A percentile compares a stretch with the other conserved stretches of the same genome.
Conservation (phyloP, 768 basidiomycete species). For the Lentinus tigrinus region DNA sequence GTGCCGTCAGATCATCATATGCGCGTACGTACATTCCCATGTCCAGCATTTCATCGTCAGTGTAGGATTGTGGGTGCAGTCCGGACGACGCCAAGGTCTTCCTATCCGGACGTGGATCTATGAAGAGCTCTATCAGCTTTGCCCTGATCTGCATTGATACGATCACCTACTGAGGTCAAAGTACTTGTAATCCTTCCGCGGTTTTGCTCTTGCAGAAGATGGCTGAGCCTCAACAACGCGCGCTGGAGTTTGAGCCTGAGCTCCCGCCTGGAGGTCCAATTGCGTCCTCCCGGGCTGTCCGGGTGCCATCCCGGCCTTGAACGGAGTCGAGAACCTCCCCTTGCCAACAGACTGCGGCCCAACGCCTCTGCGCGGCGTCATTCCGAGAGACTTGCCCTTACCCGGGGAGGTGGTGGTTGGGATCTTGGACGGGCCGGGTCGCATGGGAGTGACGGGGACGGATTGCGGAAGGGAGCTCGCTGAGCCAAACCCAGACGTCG, state of each 20-base stretch:
- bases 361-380: slow-evolving; percentile 24
- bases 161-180: slow-evolving; percentile 22
- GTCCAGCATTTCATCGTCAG: slow-evolving; percentile 17
- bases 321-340: slow-evolving; percentile 29
- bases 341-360: slow-evolving; percentile 9
- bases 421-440: not conserved
- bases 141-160: not conserved
- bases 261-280: slow-evolving; percentile 13
- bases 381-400: slow-evolving; percentile 23
- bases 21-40: slow-evolving; percentile 25
- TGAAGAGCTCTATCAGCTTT: not conserved
- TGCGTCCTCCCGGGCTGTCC: slow-evolving; percentile 26
- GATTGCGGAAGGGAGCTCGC: not conserved
- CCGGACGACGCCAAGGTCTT: slow-evolving; percentile 20
- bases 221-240: not conserved
- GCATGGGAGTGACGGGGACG: not conserved
- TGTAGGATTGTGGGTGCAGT: slow-evolving; percentile 21
- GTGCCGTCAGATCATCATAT: not conserved
- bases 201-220: slow-evolving; percentile 16
- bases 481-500: slow-evolving; percentile 3
- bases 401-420: slow-evolving; percentile 5
- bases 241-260: not conserved
- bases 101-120: slow-evolving; percentile 15
- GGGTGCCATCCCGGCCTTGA: slow-evolving; percentile 30
- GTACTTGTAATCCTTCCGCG: slow-evolving; percentile 16